phyloP scores from a whole-genome alignment of 176 grass and related monocot species.

The Oryza rufipogon region DNA sequence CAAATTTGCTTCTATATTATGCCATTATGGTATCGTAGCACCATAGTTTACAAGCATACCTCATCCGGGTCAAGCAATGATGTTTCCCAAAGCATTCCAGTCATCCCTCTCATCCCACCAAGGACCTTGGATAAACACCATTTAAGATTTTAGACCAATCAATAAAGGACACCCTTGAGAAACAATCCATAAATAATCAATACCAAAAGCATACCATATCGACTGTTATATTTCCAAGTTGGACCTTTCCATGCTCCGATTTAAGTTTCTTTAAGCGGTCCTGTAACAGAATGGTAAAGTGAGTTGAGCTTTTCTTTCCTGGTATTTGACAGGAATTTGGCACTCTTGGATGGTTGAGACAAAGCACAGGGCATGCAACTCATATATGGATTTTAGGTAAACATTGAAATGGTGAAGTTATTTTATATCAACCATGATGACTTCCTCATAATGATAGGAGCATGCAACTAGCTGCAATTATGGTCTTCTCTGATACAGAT shows the following conservation, averaged over 20 bases:
- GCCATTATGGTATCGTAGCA: conserved; percentile 4
- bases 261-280: conserved; percentile 95
- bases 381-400: not conserved
- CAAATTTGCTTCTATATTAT: not conserved
- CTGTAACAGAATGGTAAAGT: conserved; percentile 43
- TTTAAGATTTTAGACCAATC: conserved; percentile 23
- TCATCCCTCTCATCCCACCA: conserved; percentile 99
- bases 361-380: not conserved
- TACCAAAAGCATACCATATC: conserved; percentile 74
- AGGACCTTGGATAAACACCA: conserved; percentile 69
- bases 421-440: not conserved
- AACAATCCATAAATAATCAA: conserved; percentile 2
- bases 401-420: not conserved
- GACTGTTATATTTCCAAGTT: conserved; percentile 92
- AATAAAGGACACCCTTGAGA: not conserved
- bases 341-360: not conserved
- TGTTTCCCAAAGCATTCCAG: conserved; percentile 96
- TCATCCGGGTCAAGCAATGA: conserved; percentile 98
- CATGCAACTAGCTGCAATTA: not conserved
- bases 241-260: conserved; percentile 87
- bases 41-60: conserved; percentile 52
- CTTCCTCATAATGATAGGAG: conserved; percentile 12
- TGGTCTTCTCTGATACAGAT: not conserved
- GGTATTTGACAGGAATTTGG: not conserved
- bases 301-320: not conserved